A percentile compares a stretch with the other conserved stretches of the same genome.
Conservation (phyloP, 306 rosid species). For the Pyrus pyrifolia region DNA sequence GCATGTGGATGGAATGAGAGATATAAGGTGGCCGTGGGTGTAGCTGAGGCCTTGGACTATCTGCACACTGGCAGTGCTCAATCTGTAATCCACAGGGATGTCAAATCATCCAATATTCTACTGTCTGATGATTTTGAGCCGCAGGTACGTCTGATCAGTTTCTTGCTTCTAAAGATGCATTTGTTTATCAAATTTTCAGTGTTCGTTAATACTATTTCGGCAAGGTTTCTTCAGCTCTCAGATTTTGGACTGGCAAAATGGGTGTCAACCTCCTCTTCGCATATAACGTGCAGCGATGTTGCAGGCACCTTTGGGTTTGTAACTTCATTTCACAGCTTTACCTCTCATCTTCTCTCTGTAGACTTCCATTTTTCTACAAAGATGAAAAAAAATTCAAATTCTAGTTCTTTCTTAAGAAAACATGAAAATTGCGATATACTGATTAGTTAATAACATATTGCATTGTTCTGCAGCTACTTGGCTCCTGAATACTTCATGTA, state of each 20-base stretch:
- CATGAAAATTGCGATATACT: not conserved
- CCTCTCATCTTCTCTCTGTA: not conserved
- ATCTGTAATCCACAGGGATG: slow-evolving; percentile 82
- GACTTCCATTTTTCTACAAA: not conserved
- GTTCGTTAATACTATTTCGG: slow-evolving; percentile 4
- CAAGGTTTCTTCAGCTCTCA: slow-evolving; percentile 59
- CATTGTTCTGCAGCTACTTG: slow-evolving; percentile 59
- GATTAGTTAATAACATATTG: not conserved
- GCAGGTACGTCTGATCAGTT: slow-evolving; percentile 41
- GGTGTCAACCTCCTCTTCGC: slow-evolving; percentile 66
- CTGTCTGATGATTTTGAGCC: slow-evolving; percentile 90
- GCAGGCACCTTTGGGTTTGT: slow-evolving; percentile 97
- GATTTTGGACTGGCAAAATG: slow-evolving; percentile 95
- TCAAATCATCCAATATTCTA: slow-evolving; percentile 79
- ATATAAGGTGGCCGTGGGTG: slow-evolving; percentile 78
- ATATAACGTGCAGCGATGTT: slow-evolving; percentile 86
- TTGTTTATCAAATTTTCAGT: slow-evolving; percentile 6
- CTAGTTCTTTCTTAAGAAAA: not conserved
- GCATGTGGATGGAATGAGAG: slow-evolving; percentile 85
- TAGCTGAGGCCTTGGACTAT: slow-evolving; percentile 89
- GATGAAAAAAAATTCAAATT: not conserved
- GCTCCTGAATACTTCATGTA: slow-evolving; percentile 99
- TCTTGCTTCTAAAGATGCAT: not conserved
- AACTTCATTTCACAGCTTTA: slow-evolving; percentile 7
- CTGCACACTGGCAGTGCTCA: slow-evolving; percentile 56